Evolutionary conservation across 345 rosid genomes (phyloP).

Genomic region (Eucalyptus cloeziana): DNA sequence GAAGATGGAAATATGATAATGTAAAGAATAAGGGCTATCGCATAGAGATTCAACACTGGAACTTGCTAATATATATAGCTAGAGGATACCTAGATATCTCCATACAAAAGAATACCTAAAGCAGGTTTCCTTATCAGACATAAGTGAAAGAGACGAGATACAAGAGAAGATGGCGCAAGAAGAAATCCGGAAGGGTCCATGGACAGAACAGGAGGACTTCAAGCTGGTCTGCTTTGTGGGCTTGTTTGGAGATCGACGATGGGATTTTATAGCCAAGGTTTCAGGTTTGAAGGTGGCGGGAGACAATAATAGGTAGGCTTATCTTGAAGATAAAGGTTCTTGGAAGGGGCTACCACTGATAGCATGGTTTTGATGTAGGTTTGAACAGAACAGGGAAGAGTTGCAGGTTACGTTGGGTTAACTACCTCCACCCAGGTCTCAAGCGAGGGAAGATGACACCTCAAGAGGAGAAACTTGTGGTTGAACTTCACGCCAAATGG

Average conservation of each 20-base stretch:
- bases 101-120: conserved; percentile 13
- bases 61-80: conserved; percentile 25
- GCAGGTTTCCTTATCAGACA: neutral
- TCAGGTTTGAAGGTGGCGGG: conserved; percentile 99
- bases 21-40: conserved; percentile 13
- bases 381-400: conserved; percentile 98
- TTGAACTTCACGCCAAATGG: conserved; percentile 91
- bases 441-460: conserved; percentile 95
- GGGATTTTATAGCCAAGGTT: conserved; percentile 98
- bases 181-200: conserved; percentile 81
- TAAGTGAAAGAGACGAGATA: neutral
- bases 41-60: conserved; percentile 7
- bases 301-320: conserved; percentile 74
- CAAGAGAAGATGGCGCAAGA: conserved; percentile 52
- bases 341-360: conserved; percentile 49
- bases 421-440: conserved; percentile 94
- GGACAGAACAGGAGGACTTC: conserved; percentile 95
- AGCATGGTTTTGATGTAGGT: conserved; percentile 85
- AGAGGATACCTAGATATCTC: conserved; percentile 3
- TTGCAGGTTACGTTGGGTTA: conserved; percentile 99
- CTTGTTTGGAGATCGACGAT: conserved; percentile 90
- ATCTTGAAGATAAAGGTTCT: conserved; percentile 37
- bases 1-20: conserved; percentile 27
- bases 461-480: conserved; percentile 86
- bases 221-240: conserved; percentile 83